phyloP scores from a whole-genome alignment of 1,284 basidiomycete species.

The Ceratobasidium papillatum region DNA sequence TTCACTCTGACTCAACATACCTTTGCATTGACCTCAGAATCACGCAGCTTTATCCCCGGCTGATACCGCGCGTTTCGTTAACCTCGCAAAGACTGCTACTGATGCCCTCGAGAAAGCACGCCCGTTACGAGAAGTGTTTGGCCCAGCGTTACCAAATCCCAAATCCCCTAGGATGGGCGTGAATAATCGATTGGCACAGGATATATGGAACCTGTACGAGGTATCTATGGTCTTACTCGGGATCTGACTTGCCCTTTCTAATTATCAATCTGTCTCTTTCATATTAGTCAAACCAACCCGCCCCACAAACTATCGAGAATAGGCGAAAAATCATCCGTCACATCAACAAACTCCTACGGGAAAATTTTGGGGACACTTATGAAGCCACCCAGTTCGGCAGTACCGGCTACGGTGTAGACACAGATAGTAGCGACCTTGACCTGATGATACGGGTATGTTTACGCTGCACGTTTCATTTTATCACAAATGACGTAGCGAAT shows the following conservation, averaged over 20 bases:
- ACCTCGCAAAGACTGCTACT: conserved; percentile 27
- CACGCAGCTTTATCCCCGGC: conserved; percentile 13
- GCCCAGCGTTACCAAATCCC: conserved; percentile 8
- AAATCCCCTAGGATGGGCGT: conserved; percentile 18
- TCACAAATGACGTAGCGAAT: conserved; percentile 6
- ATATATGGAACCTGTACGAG: conserved; percentile 37
- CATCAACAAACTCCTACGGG: conserved; percentile 49
- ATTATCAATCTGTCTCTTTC: background rate
- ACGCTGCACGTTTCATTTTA: background rate
- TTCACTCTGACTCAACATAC: background rate
- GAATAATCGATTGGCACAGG: conserved; percentile 6
- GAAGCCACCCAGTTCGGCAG: conserved; percentile 60
- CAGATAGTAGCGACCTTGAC: conserved; percentile 58
- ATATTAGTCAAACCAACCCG: conserved; percentile 41
- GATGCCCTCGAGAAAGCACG: conserved; percentile 32
- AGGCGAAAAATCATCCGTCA: conserved; percentile 44
- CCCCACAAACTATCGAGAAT: conserved; percentile 34
- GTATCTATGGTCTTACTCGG: background rate
- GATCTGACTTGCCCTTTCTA: background rate
- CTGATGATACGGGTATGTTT: conserved; percentile 60
- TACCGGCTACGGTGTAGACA: conserved; percentile 58
- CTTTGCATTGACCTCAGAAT: background rate
- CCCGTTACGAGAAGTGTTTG: conserved; percentile 25
- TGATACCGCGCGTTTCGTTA: conserved; percentile 21
- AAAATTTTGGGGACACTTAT: conserved; percentile 54